Evolutionary conservation across 495 filamentous ascomycete species (phyloP).

Genomic region (Friedmanniomyces simplex): DNA sequence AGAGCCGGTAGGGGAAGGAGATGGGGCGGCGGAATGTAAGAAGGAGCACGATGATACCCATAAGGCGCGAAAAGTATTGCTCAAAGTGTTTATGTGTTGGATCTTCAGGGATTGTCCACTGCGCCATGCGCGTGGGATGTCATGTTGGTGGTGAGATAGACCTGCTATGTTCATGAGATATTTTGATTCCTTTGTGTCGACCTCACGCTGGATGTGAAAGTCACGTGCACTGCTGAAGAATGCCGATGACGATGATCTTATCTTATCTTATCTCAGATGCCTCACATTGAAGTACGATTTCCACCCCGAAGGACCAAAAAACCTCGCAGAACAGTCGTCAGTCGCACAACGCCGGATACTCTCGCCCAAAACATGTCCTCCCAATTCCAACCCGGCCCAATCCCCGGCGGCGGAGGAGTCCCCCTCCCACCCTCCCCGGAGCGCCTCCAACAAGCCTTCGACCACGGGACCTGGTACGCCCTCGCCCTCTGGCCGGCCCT

Average conservation of each 20-base stretch:
- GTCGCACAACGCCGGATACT: too few species aligned
- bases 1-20: neutral
- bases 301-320: too few species aligned
- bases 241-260: too few species aligned
- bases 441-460: constrained; percentile 33
- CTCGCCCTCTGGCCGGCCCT: constrained; percentile 80
- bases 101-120: too few species aligned
- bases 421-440: constrained; percentile 20
- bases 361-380: neutral
- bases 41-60: neutral
- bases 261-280: too few species aligned
- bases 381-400: neutral
- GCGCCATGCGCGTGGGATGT: too few species aligned
- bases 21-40: neutral
- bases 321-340: too few species aligned
- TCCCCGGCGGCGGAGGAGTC: constrained; percentile 7
- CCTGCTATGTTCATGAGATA: neutral
- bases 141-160: neutral
- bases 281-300: too few species aligned
- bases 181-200: too few species aligned
- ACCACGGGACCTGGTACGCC: constrained; percentile 63
- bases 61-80: neutral
- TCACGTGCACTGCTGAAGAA: too few species aligned
- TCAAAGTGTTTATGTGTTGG: neutral
- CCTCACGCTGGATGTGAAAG: too few species aligned